A percentile compares a stretch with the other conserved stretches of the same genome.
Conservation (phyloP, 1,284 basidiomycete genomes). For the Tremellales sp. region DNA sequence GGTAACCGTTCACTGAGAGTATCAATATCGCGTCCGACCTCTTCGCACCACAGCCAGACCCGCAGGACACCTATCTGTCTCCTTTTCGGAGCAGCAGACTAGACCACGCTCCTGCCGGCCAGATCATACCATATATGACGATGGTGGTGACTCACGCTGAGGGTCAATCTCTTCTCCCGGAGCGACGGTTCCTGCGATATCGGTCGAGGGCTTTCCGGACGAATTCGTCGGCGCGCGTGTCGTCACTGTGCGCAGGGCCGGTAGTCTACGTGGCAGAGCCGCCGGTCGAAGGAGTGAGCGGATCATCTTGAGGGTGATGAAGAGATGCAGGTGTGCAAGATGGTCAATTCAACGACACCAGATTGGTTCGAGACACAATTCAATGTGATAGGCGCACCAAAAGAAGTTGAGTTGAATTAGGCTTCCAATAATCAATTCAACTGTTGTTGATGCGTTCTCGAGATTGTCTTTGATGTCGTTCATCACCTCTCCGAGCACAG, state of each 20-base stretch:
- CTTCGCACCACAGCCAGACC: too few relatives aligned
- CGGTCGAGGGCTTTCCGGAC: conserved; percentile 12
- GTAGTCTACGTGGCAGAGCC: background rate
- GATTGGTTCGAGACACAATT: background rate
- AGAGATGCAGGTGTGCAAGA: conserved; percentile 1
- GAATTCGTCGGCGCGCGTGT: conserved; percentile 14
- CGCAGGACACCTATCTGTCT: too few relatives aligned
- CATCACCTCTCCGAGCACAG: too few relatives aligned
- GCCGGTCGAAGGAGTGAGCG: conserved; percentile 2
- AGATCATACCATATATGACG: too few relatives aligned
- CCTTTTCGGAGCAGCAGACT: too few relatives aligned
- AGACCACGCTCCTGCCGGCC: too few relatives aligned
- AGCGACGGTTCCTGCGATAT: conserved; percentile 10
- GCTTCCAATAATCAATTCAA: too few relatives aligned
- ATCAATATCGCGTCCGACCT: too few relatives aligned
- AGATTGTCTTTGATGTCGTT: too few relatives aligned
- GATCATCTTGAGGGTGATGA: background rate
- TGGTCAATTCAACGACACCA: background rate
- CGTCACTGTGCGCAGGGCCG: conserved; percentile 11
- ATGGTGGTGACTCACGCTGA: conserved; percentile 40
- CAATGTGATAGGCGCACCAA: background rate
- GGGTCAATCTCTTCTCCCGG: conserved; percentile 43
- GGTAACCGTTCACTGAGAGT: conserved; percentile 58
- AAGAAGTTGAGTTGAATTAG: too few relatives aligned
- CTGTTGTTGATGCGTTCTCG: too few relatives aligned